Percentiles rank a stretch among this genome's conserved stretches.
Conservation (phyloP, 176 grass and related monocot species). For the Avena sativa region DNA sequence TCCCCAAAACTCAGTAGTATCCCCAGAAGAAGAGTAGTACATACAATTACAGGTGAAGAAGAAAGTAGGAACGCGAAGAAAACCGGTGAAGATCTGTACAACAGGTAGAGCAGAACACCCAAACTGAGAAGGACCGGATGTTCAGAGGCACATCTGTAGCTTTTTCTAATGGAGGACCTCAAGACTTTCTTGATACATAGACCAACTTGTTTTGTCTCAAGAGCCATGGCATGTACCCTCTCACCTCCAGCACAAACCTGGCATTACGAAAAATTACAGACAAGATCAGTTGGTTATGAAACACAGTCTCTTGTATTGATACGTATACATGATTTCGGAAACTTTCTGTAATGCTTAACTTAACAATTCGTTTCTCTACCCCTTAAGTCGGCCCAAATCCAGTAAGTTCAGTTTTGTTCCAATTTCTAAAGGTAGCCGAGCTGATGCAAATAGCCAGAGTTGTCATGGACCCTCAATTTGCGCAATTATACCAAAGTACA, state of each 20-base stretch:
- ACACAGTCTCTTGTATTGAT: neutral
- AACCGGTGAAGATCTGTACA: conserved; percentile 69
- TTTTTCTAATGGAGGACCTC: conserved; percentile 58
- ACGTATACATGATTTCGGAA: neutral
- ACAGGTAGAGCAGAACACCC: conserved; percentile 56
- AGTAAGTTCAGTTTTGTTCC: neutral
- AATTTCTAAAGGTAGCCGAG: neutral
- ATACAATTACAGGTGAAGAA: conserved; percentile 79
- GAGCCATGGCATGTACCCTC: conserved; percentile 49
- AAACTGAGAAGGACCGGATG: conserved; percentile 63
- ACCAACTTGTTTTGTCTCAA: conserved; percentile 48
- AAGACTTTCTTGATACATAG: conserved; percentile 60
- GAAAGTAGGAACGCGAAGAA: conserved; percentile 74
- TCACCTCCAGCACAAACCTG: conserved; percentile 53
- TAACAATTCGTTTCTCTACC: neutral
- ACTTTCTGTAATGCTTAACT: neutral
- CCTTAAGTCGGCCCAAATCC: neutral
- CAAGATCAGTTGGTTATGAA: conserved; percentile 3
- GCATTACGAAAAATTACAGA: conserved; percentile 19
- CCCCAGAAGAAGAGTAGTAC: conserved; percentile 84
- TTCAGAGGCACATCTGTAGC: conserved; percentile 59
- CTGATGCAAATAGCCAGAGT: neutral
- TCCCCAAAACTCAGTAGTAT: conserved; percentile 76
- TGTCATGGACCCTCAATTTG: neutral
- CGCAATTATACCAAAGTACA: neutral